Base-by-base conservation (phyloP, 129 eudicot species). In the Escallonia rubra region DNA sequence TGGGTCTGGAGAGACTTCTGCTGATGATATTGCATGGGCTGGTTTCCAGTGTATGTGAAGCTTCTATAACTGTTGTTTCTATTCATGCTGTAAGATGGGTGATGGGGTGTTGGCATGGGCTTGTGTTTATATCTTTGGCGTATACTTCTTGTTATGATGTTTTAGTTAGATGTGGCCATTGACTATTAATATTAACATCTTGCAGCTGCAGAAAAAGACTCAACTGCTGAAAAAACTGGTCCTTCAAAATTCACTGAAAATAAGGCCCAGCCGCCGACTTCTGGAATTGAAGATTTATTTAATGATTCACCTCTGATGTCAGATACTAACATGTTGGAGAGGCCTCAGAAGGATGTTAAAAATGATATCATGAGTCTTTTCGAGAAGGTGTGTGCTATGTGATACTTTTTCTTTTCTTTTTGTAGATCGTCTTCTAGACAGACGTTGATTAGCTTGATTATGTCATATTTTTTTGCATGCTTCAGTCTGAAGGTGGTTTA, bases 311-410 rank as follows among this genome's bases (percentile, higher is more conserved):
- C 59, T n/a, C 59, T n/a, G 55, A 50, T 4, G 13, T 53, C 80
- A 68, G 81, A 77, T 73, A 68, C 82, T 58, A 59, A 55, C 45
- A 69, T 55, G 64, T 43, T 80, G 10, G 79, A 38, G 54, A 88
- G 79, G 74, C 95, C 91, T 74, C 84, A 88, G 53, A 92, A 84
- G 69, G 99, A 94, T 73, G 90, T 89, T 48, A 94, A 89, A 81
- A 84, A 70, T 64, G 99, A 94, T 75, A 94, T 94, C 8, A 94
- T 94, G 99, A 89, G 93, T 72, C 97, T 94, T 56, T 94, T 94
- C 73, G 99, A 94, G 69, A 94, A 87, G 97, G 96, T 89, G 65
- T 74, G 74, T 55, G 51, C 62, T 10, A 53, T 59, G 34, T 23
- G 34, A 23, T 23, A 23, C 34, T 23, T 23, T 23, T 23, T 1